Conservation (phyloP, 2,329 filamentous ascomycete genomes). For the Fusarium begoniae region DNA sequence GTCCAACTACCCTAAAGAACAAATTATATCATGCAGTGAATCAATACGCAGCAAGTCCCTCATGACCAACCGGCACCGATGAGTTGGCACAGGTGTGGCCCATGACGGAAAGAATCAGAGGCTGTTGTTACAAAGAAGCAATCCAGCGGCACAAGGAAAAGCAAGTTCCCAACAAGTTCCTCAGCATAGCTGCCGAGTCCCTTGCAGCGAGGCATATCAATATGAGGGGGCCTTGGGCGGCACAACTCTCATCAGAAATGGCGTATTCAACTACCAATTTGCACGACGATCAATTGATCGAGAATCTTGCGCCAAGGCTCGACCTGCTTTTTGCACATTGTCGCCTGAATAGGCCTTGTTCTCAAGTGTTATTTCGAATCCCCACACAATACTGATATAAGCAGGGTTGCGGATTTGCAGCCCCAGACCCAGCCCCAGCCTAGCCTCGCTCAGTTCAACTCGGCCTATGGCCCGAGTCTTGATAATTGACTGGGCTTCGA, state of each 20-base stretch:
- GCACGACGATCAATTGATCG: neutral
- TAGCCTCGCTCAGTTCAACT: neutral
- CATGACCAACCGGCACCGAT: neutral
- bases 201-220: slow-evolving; percentile 8
- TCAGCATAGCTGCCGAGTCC: slow-evolving; percentile 7
- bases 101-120: neutral
- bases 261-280: neutral
- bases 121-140: neutral
- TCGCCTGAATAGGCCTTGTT: neutral
- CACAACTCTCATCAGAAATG: neutral
- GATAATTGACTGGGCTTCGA: neutral
- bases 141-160: slow-evolving; percentile 10
- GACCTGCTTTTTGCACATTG: neutral
- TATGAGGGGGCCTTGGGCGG: neutral
- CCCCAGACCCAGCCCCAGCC: neutral
- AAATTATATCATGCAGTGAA: neutral
- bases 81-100: neutral
- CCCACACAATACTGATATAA: slow-evolving; percentile 5
- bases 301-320: neutral
- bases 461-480: neutral
- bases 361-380: neutral
- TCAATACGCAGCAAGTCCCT: neutral
- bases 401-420: slow-evolving; percentile 10
- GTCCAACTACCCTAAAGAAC: slow-evolving; percentile 3
- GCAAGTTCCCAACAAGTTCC: neutral